A percentile compares a stretch with the other conserved stretches of the same genome.
These are phyloP conservation scores for Xylariaceae sp. DNA, from an alignment of 2,329 filamentous ascomycete genomes.

Conservation along the genomic window DNA sequence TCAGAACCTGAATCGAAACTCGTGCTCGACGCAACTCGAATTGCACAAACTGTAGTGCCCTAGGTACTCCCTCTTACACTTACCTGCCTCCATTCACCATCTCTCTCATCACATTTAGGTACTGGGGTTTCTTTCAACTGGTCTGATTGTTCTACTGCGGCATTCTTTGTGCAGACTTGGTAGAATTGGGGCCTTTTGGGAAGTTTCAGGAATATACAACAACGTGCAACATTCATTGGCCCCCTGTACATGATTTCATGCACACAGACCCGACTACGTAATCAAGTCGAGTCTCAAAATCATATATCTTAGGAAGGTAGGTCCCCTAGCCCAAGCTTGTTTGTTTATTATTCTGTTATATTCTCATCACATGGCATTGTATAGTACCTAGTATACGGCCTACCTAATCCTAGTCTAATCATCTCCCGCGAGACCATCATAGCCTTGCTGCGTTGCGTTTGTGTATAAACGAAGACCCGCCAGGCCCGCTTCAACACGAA, in stretches of 20 bases:
- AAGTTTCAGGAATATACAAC: conserved; percentile 14
- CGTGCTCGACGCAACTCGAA: conserved; percentile 11
- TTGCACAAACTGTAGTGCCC: conserved; percentile 8
- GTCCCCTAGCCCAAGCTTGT: neutral
- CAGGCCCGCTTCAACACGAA: conserved; percentile 7
- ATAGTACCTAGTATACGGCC: too few species aligned
- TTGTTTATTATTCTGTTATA: too few species aligned
- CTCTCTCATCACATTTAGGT: neutral
- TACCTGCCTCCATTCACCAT: neutral
- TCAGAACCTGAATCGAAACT: neutral
- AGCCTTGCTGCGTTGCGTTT: too few species aligned
- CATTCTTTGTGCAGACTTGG: conserved; percentile 1
- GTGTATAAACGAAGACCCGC: conserved; percentile 17
- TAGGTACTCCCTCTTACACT: neutral
- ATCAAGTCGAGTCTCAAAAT: conserved; percentile 2
- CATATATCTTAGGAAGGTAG: neutral
- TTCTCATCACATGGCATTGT: too few species aligned
- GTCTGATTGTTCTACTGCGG: neutral
- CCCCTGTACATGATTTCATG: conserved; percentile 6
- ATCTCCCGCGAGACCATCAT: neutral
- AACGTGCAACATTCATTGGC: conserved; percentile 12
- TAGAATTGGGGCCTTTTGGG: conserved; percentile 4
- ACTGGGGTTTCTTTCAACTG: neutral
- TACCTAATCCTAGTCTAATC: neutral
- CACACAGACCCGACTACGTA: conserved; percentile 5